Evolutionary conservation across 305 asterid species (phyloP), one percentile per base, ranked within the genome.

Genomic region (Plantago coronopus): DNA sequence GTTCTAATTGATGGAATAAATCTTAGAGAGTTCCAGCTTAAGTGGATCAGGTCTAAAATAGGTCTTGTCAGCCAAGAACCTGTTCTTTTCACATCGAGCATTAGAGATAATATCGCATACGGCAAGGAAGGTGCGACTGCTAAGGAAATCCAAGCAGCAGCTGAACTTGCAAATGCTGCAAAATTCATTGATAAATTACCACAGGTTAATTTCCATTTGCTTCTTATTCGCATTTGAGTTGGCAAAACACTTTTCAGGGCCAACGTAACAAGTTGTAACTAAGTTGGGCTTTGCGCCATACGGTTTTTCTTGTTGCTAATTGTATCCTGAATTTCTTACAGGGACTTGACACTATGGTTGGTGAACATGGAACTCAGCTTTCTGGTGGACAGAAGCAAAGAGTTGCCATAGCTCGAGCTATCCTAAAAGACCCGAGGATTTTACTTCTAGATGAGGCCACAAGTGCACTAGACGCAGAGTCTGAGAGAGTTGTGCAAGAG

Each of bases 321-420:
- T 63, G 9, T 29, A 53, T 48, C 27, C 48, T 0, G 12, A 17
- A 54, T 54, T 62, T 48, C 22, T 17, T 38, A 19, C 69, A 84
- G 91, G 94, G 96, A 53, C 54, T 85, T 2, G 87, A 85, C 23
- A 79, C 87, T 3, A 78, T 71, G 83, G 89, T 88, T 23, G 91
- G 95, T 25, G 88, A 88, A 49, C 83, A 74, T 62, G 96, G 95
- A 23, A 79, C 87, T 58, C 91, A 88, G 74, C 89, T 88, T 59
- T 85, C 96, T 7, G 95, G 91, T 64, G 95, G 94, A 49, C 96
- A 88, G 78, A 87, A 83, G 62, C 96, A 88, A 72, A 71, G 89
- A 73, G 69, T 88, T 22, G 91, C 95, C 40, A 88, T 83, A 37
- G 95, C 94, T 44, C 68, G 95, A 70, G 84, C 88, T 17, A 85